Evolutionary conservation across 371 early-diverging fungal genomes (phyloP), one percentile per base, ranked within the genome.

Genomic region (Antonospora locustae): DNA sequence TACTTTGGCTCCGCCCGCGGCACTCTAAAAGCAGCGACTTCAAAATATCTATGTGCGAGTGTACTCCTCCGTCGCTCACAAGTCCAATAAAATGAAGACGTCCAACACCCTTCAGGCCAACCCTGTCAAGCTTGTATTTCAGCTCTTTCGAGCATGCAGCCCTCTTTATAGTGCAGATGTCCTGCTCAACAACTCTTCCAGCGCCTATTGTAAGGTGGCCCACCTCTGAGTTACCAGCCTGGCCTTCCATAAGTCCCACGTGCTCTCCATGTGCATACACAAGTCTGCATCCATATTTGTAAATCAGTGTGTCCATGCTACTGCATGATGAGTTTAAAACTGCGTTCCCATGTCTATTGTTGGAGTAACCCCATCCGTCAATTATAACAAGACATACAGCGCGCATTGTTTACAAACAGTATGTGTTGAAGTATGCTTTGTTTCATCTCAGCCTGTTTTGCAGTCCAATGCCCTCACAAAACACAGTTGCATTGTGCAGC

Each of bases 151-250:
- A 47, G 14, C 48, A 29, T 29, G 58, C 47, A 17, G 54, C 37
- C 11, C 57, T 48, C 45, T 70, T 69, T 24, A 72, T 72, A 27
- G 61, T 58, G 4, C 58, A 34, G 24, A 63, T 55, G 74, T 84
- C 87, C 81, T 95, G 95, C 70, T 87, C 87, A 25, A 98, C 92
- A 19, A 92, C 78, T 50, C 99, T 81, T 24, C 99, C 99, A 37
- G 95, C 90, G 50, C 97, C 96, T 77, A 98, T 88, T 77, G 96
- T 94, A 73, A 96, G 76, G 69, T 98, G 99, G 11, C 99, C 99
- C 36, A 96, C 96, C 78, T 96, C 96, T 41, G 89, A 88, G 80
- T 98, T 98, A 54, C 97, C 99, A 95, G 94, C 95, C 55, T 86
- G 78, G 5, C 88, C 90, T 34, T 88, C 90, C 16, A 90, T 89